Evolutionary conservation across 345 rosid genomes (phyloP).

Genomic region (Acer yangbiense): DNA sequence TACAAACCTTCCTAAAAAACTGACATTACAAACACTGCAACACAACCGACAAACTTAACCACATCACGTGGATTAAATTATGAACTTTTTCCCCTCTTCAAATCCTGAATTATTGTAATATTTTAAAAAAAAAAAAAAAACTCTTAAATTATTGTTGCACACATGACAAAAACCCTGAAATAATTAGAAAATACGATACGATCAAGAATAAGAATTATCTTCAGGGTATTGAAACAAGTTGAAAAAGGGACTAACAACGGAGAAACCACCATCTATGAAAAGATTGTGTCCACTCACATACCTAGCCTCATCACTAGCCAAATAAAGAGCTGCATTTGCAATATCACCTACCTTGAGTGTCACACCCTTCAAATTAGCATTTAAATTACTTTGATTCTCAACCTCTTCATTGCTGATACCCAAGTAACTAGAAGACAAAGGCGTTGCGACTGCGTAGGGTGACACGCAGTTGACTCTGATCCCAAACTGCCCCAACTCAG

Average conservation of each 20-base stretch:
- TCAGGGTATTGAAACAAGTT: background rate
- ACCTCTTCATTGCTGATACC: background rate
- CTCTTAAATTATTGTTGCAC: too few relatives aligned
- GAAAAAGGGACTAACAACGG: constrained; percentile 10
- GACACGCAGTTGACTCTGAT: constrained; percentile 34
- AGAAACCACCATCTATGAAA: constrained; percentile 31
- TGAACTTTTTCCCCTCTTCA: too few relatives aligned
- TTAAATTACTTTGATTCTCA: background rate
- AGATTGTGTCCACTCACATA: constrained; percentile 31
- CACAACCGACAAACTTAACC: too few relatives aligned
- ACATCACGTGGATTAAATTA: too few relatives aligned
- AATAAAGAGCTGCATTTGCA: constrained; percentile 31
- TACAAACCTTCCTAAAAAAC: too few relatives aligned
- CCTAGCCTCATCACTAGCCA: constrained; percentile 33
- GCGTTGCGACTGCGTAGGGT: constrained; percentile 12
- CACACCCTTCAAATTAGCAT: constrained; percentile 23
- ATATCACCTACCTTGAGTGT: constrained; percentile 18
- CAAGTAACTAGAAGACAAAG: background rate
- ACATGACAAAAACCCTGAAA: too few relatives aligned
- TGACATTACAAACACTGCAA: too few relatives aligned
- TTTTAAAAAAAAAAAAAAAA: too few relatives aligned
- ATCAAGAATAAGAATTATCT: background rate
- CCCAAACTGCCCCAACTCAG: constrained; percentile 33
- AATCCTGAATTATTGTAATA: too few relatives aligned
- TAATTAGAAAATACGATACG: background rate